Evolutionary conservation across 2,329 filamentous ascomycete genomes (phyloP).

Genomic region (Diplodia mutila): DNA sequence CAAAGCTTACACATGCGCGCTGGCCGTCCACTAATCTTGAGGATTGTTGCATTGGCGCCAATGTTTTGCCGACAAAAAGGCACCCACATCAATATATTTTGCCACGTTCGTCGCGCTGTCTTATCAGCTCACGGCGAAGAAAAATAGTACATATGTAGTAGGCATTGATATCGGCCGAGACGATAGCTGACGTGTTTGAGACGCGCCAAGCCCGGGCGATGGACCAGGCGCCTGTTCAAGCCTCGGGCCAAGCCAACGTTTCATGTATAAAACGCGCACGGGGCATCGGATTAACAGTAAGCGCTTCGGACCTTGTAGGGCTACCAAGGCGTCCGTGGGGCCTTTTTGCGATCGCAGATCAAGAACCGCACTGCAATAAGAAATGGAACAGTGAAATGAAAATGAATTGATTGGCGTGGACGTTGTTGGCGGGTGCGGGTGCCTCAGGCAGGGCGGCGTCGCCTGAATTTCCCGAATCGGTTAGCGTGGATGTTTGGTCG

Average conservation of each 20-base stretch:
- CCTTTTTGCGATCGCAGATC: not conserved
- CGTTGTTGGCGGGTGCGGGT: not conserved
- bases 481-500: not conserved
- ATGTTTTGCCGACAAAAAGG: too few species aligned
- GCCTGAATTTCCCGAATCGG: not conserved
- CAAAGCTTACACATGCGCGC: too few species aligned
- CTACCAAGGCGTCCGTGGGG: not conserved
- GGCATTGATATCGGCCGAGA: not conserved
- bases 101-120: too few species aligned
- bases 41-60: too few species aligned
- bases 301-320: not conserved
- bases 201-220: not conserved
- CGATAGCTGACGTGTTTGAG: not conserved
- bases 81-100: too few species aligned
- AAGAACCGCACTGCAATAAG: not conserved
- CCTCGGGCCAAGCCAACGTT: not conserved
- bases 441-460: not conserved
- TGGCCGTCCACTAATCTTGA: too few species aligned
- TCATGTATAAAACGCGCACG: not conserved
- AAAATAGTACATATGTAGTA: too few species aligned
- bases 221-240: not conserved
- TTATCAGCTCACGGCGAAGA: too few species aligned
- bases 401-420: not conserved
- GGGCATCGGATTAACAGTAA: not conserved
- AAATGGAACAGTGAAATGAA: not conserved